Base-by-base conservation (phyloP, 805 yeast species). In the Nakazawaea anatomiae region DNA sequence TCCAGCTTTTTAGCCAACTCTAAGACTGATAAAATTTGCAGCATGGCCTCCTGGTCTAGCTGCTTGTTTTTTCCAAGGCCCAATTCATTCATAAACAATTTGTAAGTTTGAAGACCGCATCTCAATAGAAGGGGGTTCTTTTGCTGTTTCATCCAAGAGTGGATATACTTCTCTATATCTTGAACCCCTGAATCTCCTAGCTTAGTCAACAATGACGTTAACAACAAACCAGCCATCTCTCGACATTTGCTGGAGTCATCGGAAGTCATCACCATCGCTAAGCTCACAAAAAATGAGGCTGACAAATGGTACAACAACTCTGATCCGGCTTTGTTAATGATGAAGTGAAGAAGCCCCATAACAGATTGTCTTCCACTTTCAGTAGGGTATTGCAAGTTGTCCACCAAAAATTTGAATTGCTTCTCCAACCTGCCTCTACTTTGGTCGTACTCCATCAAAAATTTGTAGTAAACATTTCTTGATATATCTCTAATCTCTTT, bases 391-490 rank as follows among this genome's bases (percentile, higher is more conserved):
- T 82, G 76, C 55, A 94, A 70, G 64, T 94, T 94, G 50, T 80
- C 80, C 7, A 91, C 87, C 66, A 94, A 73, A 62, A 85, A 83
- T 55, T 84, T 82, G 68, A 92, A 84, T 56, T 89, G 95, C 58
- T 85, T 87, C 55, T 87, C 94, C 45, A 94, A 65, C 56, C 89
- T 79, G 4, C 92, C 90, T 58, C 83, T 77, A 34, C 98, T 90
- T 69, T 92, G 97, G 59, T 96, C 98, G 61, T 88, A 94, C 59
- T 90, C 96, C 86, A 89, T 86, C 61, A 94, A 69, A 59, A 94
- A 94, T 59, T 84, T 90, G 64, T 82, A 86, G 63, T 82, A 94
- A 1, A 87, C 82, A 56, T 88, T 79, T 66, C 98, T 78, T 7
- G 97, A 82, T 66, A 87, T 83, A 58, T 86, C 91, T 52, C 98